Percentiles rank a stretch among this genome's conserved stretches.
Conservation (phyloP, 2,329 filamentous ascomycete species). For the Fusarium sacchari region DNA sequence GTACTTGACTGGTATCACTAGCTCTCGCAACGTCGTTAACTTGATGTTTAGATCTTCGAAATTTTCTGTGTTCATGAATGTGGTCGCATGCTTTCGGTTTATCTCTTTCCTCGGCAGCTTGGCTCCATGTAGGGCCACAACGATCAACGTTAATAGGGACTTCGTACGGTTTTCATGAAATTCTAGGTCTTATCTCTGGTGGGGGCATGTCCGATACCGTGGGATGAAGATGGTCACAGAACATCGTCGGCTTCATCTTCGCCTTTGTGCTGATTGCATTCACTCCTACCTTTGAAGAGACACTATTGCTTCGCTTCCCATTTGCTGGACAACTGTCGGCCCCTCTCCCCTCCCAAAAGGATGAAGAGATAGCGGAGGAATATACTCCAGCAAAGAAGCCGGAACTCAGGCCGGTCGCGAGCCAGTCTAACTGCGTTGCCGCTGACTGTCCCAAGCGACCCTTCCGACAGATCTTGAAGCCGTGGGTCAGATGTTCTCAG, state of each 20-base stretch:
- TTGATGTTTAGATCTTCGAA: rapidly evolving
- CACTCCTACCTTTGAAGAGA: neutral
- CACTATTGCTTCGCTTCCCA: neutral
- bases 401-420: neutral
- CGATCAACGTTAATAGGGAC: rapidly evolving
- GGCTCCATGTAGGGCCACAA: rapidly evolving
- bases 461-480: neutral
- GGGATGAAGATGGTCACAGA: neutral
- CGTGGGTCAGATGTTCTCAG: neutral
- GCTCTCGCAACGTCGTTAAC: rapidly evolving
- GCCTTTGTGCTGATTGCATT: neutral
- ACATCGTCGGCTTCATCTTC: neutral
- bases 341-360: rapidly evolving
- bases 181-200: neutral
- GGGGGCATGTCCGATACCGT: neutral
- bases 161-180: too few species aligned
- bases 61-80: neutral
- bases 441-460: neutral
- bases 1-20: rapidly evolving
- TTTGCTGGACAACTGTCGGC: rapidly evolving
- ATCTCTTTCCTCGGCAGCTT: neutral
- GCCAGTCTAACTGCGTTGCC: rapidly evolving
- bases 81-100: neutral
- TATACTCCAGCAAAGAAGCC: rapidly evolving
- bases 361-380: neutral